Conservation (phyloP, 2,329 filamentous ascomycete species). For the Talaromyces sp. region DNA sequence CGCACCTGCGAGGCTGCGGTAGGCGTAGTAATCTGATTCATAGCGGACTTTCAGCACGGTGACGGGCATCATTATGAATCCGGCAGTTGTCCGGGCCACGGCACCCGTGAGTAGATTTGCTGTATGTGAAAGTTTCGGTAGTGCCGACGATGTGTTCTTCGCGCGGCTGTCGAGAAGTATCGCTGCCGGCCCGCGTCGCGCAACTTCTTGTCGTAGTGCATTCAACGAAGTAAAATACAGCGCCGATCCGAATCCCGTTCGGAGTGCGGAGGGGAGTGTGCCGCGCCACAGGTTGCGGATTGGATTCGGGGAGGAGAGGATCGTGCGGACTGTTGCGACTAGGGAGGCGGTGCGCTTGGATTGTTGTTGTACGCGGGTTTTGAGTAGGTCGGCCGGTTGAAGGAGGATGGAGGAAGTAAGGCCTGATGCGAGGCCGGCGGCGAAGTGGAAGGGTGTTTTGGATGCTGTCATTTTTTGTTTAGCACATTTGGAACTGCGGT, state of each 20-base stretch:
- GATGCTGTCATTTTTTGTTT: conserved; percentile 31
- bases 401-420: conserved; percentile 83
- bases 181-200: conserved; percentile 38
- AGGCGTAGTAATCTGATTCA: conserved; percentile 81
- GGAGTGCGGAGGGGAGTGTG: conserved; percentile 84
- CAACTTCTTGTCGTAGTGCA: conserved; percentile 67
- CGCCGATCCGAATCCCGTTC: conserved; percentile 87
- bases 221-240: conserved; percentile 92
- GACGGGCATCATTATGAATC: conserved; percentile 89
- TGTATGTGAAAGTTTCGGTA: conserved; percentile 77
- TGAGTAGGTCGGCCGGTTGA: conserved; percentile 92
- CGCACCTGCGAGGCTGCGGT: conserved; percentile 70
- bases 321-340: conserved; percentile 62
- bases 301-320: conserved; percentile 63
- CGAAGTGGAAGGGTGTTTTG: conserved; percentile 69
- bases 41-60: conserved; percentile 97
- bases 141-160: conserved; percentile 58
- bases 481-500: not conserved
- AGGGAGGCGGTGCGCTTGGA: conserved; percentile 66
- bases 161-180: conserved; percentile 32
- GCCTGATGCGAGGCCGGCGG: conserved; percentile 82
- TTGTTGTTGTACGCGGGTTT: conserved; percentile 94
- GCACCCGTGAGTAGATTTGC: conserved; percentile 85
- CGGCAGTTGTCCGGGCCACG: conserved; percentile 76
- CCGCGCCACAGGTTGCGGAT: conserved; percentile 83